Percentiles rank a stretch among this genome's conserved stretches.
Evolutionary conservation across 768 basidiomycete species (phyloP).

Genomic region (Chalciporus piperatus): DNA sequence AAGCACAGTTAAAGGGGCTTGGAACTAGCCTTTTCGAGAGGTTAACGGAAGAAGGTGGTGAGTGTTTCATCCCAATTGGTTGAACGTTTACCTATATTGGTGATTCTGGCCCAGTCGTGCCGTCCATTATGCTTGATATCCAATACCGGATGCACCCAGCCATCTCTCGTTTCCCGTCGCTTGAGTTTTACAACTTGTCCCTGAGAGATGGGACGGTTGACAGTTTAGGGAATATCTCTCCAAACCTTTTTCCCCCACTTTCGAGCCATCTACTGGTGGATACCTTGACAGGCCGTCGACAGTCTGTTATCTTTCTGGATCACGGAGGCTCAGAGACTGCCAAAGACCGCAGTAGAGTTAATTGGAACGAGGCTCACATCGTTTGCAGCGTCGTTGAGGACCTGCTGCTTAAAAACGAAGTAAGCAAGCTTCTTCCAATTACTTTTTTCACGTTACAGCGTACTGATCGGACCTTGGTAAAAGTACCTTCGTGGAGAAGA

Average conservation of each 20-base stretch:
- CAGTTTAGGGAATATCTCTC: slow-evolving; percentile 39
- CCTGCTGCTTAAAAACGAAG: slow-evolving; percentile 70
- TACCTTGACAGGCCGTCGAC: slow-evolving; percentile 38
- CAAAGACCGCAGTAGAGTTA: slow-evolving; percentile 72
- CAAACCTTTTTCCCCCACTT: slow-evolving; percentile 58
- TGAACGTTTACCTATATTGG: slow-evolving; percentile 4
- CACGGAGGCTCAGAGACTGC: slow-evolving; percentile 68
- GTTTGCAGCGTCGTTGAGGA: slow-evolving; percentile 82
- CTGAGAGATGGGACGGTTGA: slow-evolving; percentile 78
- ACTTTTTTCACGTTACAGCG: background rate
- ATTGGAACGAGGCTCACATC: slow-evolving; percentile 73
- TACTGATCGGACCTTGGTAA: slow-evolving; percentile 10
- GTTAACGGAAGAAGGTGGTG: slow-evolving; percentile 78
- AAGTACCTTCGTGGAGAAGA: slow-evolving; percentile 66
- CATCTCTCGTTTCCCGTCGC: slow-evolving; percentile 83
- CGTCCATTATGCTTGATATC: slow-evolving; percentile 88
- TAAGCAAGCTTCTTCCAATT: slow-evolving; percentile 34
- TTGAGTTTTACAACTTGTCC: slow-evolving; percentile 73
- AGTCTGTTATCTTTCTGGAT: slow-evolving; percentile 78
- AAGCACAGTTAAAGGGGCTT: slow-evolving; percentile 71
- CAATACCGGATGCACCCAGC: slow-evolving; percentile 96
- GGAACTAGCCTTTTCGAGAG: slow-evolving; percentile 86
- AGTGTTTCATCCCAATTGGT: slow-evolving; percentile 27
- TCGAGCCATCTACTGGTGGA: slow-evolving; percentile 49
- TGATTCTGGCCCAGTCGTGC: slow-evolving; percentile 52